Evolutionary conservation across 257 asterid species (phyloP).

Genomic region (Haberlea rhodopensis): DNA sequence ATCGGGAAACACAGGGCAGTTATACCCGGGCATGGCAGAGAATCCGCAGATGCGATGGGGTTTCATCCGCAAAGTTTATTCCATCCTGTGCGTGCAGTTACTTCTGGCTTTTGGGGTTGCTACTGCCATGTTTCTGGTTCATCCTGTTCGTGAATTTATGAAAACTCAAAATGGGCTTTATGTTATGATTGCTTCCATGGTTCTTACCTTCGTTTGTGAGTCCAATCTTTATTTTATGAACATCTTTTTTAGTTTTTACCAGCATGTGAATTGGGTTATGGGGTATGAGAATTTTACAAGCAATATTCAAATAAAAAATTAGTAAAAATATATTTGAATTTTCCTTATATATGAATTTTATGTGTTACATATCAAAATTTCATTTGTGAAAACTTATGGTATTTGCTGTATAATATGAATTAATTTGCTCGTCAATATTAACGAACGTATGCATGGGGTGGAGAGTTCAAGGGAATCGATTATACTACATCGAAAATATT

Average conservation of each 20-base stretch:
- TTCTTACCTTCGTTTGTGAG: constrained; percentile 15
- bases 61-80: constrained; percentile 71
- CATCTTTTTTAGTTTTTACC: neutral
- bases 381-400: no score
- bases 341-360: no score
- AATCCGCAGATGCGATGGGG: constrained; percentile 65
- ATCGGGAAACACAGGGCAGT: constrained; percentile 37
- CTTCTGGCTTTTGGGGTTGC: constrained; percentile 45
- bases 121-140: constrained; percentile 38
- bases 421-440: no score
- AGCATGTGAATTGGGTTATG: neutral
- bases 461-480: no score
- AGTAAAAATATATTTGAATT: no score
- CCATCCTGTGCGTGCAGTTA: constrained; percentile 55
- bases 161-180: constrained; percentile 28
- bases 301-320: no score
- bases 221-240: neutral
- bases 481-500: no score
- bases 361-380: no score
- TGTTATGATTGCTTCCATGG: constrained; percentile 31
- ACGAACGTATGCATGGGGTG: no score
- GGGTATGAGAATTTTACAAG: no score
- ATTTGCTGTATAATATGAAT: no score
- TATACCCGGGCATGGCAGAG: constrained; percentile 62
- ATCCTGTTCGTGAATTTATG: constrained; percentile 42